These are phyloP conservation scores for Blumeriella jaapii DNA, from an alignment of 2,329 filamentous ascomycete genomes.

Conservation along the genomic window DNA sequence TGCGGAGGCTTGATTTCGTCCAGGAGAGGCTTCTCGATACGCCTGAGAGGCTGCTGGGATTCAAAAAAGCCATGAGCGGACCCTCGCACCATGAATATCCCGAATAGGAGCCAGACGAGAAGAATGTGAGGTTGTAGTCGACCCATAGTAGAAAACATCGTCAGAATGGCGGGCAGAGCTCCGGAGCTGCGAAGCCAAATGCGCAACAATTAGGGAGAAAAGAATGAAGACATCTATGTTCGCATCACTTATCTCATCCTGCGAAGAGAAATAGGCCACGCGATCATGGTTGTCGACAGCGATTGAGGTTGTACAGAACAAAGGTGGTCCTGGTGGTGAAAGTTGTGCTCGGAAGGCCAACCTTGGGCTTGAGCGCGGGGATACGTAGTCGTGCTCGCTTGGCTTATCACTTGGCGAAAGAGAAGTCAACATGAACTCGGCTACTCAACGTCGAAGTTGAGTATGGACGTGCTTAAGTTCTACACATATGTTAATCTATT, in stretches of 20 bases:
- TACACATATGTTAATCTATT: too few species aligned
- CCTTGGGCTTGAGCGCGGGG: slow-evolving; percentile 4
- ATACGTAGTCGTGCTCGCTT: background rate
- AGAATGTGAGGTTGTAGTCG: slow-evolving; percentile 3
- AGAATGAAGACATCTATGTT: slow-evolving; percentile 19
- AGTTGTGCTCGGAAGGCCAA: background rate
- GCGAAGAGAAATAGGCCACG: slow-evolving; percentile 4
- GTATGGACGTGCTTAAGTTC: too few species aligned
- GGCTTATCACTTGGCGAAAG: too few species aligned
- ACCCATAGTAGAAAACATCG: slow-evolving; percentile 13
- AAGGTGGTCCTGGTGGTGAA: slow-evolving; percentile 7
- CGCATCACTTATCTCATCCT: background rate
- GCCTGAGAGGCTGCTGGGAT: slow-evolving; percentile 5
- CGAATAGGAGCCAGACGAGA: slow-evolving; percentile 7
- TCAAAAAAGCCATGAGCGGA: background rate
- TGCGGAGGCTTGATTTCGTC: slow-evolving; percentile 8
- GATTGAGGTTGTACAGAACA: slow-evolving; percentile 2
- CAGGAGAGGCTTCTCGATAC: slow-evolving; percentile 5
- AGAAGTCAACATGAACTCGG: too few species aligned
- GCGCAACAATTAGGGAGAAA: slow-evolving; percentile 8
- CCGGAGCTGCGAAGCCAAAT: slow-evolving; percentile 2
- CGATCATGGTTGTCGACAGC: slow-evolving; percentile 8
- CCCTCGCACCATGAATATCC: slow-evolving; percentile 2
- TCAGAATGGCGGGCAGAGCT: slow-evolving; percentile 2
- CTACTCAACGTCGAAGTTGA: too few species aligned